phyloP scores from a whole-genome alignment of 2,329 filamentous ascomycete species.

The Neofusicoccum sp. region DNA sequence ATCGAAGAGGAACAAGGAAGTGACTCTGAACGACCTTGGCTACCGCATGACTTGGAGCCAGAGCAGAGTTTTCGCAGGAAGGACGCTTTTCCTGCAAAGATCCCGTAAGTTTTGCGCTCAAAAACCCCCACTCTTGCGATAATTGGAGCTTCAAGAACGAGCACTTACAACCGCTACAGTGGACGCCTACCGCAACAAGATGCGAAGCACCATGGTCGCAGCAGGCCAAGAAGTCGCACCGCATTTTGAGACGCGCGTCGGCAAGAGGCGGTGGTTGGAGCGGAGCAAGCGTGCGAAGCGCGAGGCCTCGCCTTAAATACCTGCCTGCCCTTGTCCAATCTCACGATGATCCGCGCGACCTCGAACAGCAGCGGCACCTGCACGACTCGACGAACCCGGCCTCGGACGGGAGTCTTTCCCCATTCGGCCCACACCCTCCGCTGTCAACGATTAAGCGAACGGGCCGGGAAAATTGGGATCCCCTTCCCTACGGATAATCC shows the following conservation, averaged over 20 bases:
- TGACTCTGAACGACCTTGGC: conserved; percentile 88
- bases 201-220: conserved; percentile 77
- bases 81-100: conserved; percentile 86
- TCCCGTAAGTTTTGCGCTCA: conserved; percentile 69
- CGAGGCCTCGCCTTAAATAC: conserved; percentile 31
- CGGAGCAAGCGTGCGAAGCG: conserved; percentile 48
- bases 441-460: conserved; percentile 19
- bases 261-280: conserved; percentile 68
- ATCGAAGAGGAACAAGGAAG: conserved; percentile 73
- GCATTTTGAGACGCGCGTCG: conserved; percentile 86
- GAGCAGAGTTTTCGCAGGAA: conserved; percentile 84
- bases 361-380: conserved; percentile 15
- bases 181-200: conserved; percentile 93
- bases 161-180: conserved; percentile 57
- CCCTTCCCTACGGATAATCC: conserved; percentile 20
- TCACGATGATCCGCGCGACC: conserved; percentile 20
- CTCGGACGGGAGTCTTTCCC: conserved; percentile 9
- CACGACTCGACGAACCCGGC: conserved; percentile 17
- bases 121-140: background rate
- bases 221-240: conserved; percentile 79
- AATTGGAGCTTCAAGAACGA: background rate
- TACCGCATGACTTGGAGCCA: conserved; percentile 98
- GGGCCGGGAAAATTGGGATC: conserved; percentile 22
- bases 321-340: conserved; percentile 10
- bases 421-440: conserved; percentile 13